A percentile compares a stretch with the other conserved stretches of the same genome.
Conservation (phyloP, 345 rosid genomes). For the Syzygium oleosum region DNA sequence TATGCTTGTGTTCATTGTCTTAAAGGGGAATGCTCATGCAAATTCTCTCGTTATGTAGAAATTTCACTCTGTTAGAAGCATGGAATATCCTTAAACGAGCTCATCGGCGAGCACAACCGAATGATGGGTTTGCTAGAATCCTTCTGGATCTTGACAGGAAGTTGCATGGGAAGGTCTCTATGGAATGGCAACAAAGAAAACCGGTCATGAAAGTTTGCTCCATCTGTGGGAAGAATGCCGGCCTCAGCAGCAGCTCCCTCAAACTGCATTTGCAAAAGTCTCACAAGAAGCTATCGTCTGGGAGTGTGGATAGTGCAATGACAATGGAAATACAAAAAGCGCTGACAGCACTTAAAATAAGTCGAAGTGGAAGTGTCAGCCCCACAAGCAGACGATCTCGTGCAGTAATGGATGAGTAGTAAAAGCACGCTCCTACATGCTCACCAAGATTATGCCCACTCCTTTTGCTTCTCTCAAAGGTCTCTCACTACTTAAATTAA, state of each 20-base stretch:
- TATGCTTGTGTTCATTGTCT: neutral
- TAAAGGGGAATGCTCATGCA: neutral
- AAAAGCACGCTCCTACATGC: neutral
- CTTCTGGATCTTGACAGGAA: slow-evolving; percentile 56
- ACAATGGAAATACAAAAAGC: slow-evolving; percentile 96
- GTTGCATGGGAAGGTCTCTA: slow-evolving; percentile 73
- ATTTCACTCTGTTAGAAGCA: slow-evolving; percentile 60
- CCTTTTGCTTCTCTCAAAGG: neutral
- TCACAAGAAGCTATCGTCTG: slow-evolving; percentile 82
- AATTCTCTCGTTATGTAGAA: slow-evolving; percentile 26
- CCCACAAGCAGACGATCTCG: slow-evolving; percentile 41
- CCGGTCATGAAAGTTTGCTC: slow-evolving; percentile 89
- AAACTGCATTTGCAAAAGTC: slow-evolving; percentile 89
- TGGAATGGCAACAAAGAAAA: slow-evolving; percentile 94
- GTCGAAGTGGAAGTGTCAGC: slow-evolving; percentile 59
- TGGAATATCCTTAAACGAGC: slow-evolving; percentile 73
- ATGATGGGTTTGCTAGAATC: slow-evolving; percentile 82
- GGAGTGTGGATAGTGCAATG: slow-evolving; percentile 99
- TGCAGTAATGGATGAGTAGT: slow-evolving; percentile 25
- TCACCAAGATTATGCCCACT: neutral
- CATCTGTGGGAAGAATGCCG: slow-evolving; percentile 89
- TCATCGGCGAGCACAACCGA: slow-evolving; percentile 94
- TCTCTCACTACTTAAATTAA: neutral
- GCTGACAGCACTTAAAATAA: slow-evolving; percentile 65
- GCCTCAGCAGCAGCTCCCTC: slow-evolving; percentile 88